Base-by-base conservation (phyloP, 2,329 filamentous ascomycete species). In the Ophiosphaerella korrae region DNA sequence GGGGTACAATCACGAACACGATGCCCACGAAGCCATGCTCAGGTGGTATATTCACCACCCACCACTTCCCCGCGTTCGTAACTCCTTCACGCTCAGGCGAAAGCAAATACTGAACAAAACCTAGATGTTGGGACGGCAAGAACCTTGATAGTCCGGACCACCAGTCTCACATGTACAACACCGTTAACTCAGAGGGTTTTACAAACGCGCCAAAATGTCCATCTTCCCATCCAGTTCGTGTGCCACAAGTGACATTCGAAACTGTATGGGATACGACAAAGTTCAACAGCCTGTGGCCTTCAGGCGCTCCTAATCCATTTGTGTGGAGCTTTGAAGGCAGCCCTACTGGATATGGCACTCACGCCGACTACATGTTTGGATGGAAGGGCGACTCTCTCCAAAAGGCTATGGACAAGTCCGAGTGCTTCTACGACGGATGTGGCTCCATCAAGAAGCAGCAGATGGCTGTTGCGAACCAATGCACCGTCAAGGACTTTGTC, bases 81-180 rank as follows among this genome's bases (percentile, higher is more conserved):
- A n/a, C 42, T 6, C 34, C 1, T 24, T n/a, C 26, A 29, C 42
- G 1, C 11, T 7, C 11, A 6, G 14, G 8, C 5, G 13, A 18
- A 23, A 18, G 14, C 9, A n/a, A 13, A 29, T 47, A 26, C 52
- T 57, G 43, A 52, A 52, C 32, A 11, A 26, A 0, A 6, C 5
- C 5, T 41, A 66, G 58, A 50, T 67, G 63, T 72, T 80, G 78
- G 77, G 42, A 37, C 51, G 54, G 47, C 40, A 58, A 33, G 53
- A 64, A 54, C 57, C 52, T 33, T 24, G 81, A 82, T 60, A 80
- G 78, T 21, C 46, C 64, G 1, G 78, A 86, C 68, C 83, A 86
- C 76, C 79, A 78, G 71, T 77, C 76, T 55, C 84, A 78, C 63
- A 68, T 64, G 61, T 66, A 56, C 57, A 63, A 62, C 42, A 64